Percentiles rank a stretch among this genome's conserved stretches.
Evolutionary conservation across 371 early-diverging fungal genomes (phyloP).

Genomic region (Mucor piriformis): DNA sequence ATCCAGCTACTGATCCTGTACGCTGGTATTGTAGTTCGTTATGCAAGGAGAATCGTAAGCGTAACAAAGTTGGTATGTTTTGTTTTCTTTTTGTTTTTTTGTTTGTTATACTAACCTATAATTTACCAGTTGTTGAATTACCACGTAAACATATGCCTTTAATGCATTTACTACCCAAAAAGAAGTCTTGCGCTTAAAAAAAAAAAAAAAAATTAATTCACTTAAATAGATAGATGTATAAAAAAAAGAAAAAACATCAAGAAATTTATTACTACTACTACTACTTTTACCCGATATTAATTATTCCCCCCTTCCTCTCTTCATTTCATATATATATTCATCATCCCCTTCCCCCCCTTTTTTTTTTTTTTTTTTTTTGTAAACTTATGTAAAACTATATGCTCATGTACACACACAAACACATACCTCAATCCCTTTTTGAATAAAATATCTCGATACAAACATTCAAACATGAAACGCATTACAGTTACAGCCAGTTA

Average conservation of each 20-base stretch:
- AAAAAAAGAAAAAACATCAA: not conserved
- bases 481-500: too few species aligned
- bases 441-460: too few species aligned
- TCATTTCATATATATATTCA: too few species aligned
- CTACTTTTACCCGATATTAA: not conserved
- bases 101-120: not conserved
- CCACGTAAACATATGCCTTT: conserved; percentile 63
- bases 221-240: not conserved
- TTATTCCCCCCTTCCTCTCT: not conserved
- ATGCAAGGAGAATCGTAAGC: conserved; percentile 66
- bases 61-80: conserved; percentile 54
- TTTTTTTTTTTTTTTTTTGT: too few species aligned
- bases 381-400: too few species aligned
- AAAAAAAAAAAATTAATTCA: not conserved
- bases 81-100: not conserved
- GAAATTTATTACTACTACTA: not conserved
- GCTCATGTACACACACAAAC: too few species aligned
- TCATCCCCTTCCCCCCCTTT: too few species aligned
- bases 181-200: conserved; percentile 1
- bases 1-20: conserved; percentile 36
- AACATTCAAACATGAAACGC: too few species aligned
- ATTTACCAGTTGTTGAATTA: conserved; percentile 51
- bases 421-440: too few species aligned
- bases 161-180: conserved; percentile 37
- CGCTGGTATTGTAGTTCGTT: conserved; percentile 70